Evolutionary conservation across 805 yeast species (phyloP), one percentile per base, ranked within the genome.

Genomic region (Zygosaccharomyces kombuchaensis): DNA sequence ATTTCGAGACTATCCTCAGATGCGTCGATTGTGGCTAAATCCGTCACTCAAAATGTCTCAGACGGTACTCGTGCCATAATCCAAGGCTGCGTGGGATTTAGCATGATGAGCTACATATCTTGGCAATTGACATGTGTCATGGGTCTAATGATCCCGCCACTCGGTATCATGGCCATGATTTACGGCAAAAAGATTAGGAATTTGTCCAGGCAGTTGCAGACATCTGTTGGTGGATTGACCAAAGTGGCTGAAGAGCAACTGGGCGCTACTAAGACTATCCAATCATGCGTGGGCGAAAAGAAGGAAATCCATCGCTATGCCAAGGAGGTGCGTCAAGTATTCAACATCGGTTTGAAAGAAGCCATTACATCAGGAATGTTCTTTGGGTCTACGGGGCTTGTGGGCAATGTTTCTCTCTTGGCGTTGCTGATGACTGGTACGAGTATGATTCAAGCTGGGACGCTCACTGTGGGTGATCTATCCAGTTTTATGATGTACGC

Each of bases 401-500:
- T 89, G 22, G 98, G 97, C 1, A 90, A 91, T 60, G 69, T 80
- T 25, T 85, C 89, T 7, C 67, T 91, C 39, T 69, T 91, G n/a
- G 84, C 88, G 1, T 67, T 91, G 44, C 72, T 91, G 25, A 78
- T 84, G 5, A 72, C 87, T 14, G 98, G 98, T 2, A 84, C 95
- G 1, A 76, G 79, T 43, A 80, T 91, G 81, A 93, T 91, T 19
- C 73, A 82, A 31, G 69, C 69, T 31, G 96, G 96, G 0, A 79
- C 80, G 34, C 66, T 91, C 46, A 77, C 95, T 0, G 77, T 89
- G 32, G 98, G 98, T 43, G 96, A 90, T 57, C 73, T 91, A 36
- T 84, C 96, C 5, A 84, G 95, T 41, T 91, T 89, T 65, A 83
- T 90, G 82, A 85, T 91, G 93, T 91, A 91, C 67, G 93, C 97